Conservation (phyloP, 2,329 filamentous ascomycete genomes). For the Cladophialophora psammophila region DNA sequence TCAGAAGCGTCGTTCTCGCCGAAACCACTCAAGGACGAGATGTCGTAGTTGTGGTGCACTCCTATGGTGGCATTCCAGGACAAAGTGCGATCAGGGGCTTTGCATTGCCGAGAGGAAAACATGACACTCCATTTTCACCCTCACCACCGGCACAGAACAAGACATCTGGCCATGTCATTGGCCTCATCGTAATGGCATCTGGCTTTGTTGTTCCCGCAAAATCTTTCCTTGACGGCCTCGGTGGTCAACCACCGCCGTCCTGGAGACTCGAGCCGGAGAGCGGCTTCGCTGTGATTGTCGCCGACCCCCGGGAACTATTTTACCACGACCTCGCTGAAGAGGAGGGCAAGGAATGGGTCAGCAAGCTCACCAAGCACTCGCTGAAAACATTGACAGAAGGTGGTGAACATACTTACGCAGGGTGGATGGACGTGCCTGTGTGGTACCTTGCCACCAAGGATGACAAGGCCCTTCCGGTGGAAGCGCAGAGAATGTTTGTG, state of each 20-base stretch:
- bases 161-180: conserved; percentile 51
- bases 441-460: conserved; percentile 57
- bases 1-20: conserved; percentile 46
- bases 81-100: conserved; percentile 57
- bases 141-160: conserved; percentile 12
- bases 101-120: conserved; percentile 38
- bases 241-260: conserved; percentile 53
- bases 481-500: conserved; percentile 50
- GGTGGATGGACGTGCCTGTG: conserved; percentile 57
- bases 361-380: conserved; percentile 52
- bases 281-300: conserved; percentile 52
- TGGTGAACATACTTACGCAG: conserved; percentile 54
- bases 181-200: conserved; percentile 55
- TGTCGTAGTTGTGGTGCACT: conserved; percentile 59
- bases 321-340: conserved; percentile 59
- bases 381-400: conserved; percentile 57
- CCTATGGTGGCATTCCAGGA: conserved; percentile 59
- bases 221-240: conserved; percentile 52
- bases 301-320: conserved; percentile 52
- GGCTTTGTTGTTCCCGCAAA: conserved; percentile 52
- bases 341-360: conserved; percentile 54
- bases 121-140: conserved; percentile 18
- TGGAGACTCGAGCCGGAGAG: conserved; percentile 52
- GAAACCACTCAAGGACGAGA: conserved; percentile 51
- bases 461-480: conserved; percentile 52